A percentile compares a stretch with the other conserved stretches of the same genome.
These are phyloP conservation scores for Pseudozyma sp. DNA, from an alignment of 1,284 basidiomycete genomes.

Conservation along the genomic window DNA sequence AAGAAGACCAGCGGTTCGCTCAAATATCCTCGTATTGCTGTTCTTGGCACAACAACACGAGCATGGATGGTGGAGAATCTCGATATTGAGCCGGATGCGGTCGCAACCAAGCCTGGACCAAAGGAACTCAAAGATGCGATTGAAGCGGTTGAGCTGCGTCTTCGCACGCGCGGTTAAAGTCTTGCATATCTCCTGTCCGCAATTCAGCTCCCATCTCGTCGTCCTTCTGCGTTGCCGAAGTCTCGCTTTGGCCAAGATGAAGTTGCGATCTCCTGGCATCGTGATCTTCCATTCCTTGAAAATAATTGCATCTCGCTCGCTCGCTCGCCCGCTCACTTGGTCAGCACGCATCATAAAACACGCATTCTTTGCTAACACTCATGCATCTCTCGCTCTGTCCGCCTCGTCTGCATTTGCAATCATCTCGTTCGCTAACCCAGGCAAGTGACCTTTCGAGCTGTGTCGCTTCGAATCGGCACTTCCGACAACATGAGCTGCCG, in stretches of 20 bases:
- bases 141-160: slow-evolving; percentile 48
- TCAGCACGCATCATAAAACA: too few relatives aligned
- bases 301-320: too few relatives aligned
- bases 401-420: slow-evolving; percentile 4
- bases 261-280: too few relatives aligned
- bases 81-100: slow-evolving; percentile 58
- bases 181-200: background rate
- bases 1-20: slow-evolving; percentile 8
- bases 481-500: too few relatives aligned
- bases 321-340: too few relatives aligned
- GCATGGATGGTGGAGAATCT: slow-evolving; percentile 57
- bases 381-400: background rate
- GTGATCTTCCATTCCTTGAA: too few relatives aligned
- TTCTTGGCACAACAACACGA: slow-evolving; percentile 60
- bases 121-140: slow-evolving; percentile 62
- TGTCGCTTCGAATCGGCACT: too few relatives aligned
- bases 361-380: background rate
- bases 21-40: slow-evolving; percentile 58
- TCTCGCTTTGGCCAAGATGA: too few relatives aligned
- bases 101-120: slow-evolving; percentile 59
- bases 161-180: slow-evolving; percentile 19
- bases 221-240: too few relatives aligned
- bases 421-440: background rate
- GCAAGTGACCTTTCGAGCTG: background rate
- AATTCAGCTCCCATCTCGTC: background rate